These are phyloP conservation scores for Ganoderma lingzhi DNA, from an alignment of 1,284 basidiomycete genomes.

Conservation along the genomic window DNA sequence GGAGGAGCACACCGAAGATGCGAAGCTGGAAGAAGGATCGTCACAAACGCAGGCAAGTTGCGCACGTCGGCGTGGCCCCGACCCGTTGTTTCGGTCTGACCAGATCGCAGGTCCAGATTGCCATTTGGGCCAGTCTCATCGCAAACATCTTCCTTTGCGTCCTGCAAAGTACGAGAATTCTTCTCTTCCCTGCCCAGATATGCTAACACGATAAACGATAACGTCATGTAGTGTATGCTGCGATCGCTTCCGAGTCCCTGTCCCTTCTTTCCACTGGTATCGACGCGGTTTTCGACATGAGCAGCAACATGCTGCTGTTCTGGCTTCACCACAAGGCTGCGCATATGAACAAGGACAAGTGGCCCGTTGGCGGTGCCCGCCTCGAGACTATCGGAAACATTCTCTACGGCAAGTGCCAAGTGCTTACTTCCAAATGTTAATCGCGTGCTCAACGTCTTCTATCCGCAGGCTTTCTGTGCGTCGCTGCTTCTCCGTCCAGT, in stretches of 20 bases:
- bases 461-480: conserved; percentile 71
- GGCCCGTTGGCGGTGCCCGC: conserved; percentile 90
- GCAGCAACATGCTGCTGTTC: conserved; percentile 88
- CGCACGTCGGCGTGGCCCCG: background rate
- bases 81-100: background rate
- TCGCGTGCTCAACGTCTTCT: conserved; percentile 1
- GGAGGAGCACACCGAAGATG: conserved; percentile 84
- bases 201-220: background rate
- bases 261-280: conserved; percentile 91
- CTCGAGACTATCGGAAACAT: conserved; percentile 94
- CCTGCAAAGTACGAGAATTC: conserved; percentile 62
- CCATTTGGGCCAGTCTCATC: conserved; percentile 85
- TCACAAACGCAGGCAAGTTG: conserved; percentile 68
- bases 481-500: conserved; percentile 22
- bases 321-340: conserved; percentile 81
- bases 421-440: conserved; percentile 18
- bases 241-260: conserved; percentile 84
- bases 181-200: conserved; percentile 12
- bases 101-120: conserved; percentile 79
- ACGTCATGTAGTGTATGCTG: conserved; percentile 76
- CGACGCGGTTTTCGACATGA: conserved; percentile 93
- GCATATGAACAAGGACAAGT: conserved; percentile 81
- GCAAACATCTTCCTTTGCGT: conserved; percentile 78
- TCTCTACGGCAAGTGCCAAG: conserved; percentile 71
- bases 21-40: conserved; percentile 67